Base-by-base conservation (phyloP, 306 rosid species). In the Sphenostylis stenocarpa region DNA sequence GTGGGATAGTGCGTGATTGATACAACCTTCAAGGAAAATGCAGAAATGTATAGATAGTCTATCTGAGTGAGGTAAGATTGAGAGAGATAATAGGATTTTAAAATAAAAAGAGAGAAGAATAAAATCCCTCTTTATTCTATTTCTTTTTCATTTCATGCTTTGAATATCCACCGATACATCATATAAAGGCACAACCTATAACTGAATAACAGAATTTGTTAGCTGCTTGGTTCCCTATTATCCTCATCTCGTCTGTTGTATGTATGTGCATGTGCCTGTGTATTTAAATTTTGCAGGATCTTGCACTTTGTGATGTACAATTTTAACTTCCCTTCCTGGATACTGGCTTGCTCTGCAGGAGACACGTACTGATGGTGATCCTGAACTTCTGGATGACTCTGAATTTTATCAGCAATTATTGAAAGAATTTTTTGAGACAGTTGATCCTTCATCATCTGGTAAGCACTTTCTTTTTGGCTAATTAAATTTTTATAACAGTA, bases 371-470 rank as follows among this genome's bases (percentile, higher is more conserved):
- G 91, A 81, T 53, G 91, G 87, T 41, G 96, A 94, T 48, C 86
- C 96, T 12, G 97, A 94, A 82, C 96, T 90, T 43, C 43, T 94
- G 70, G 97, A 94, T 24, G 97, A 94, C 84, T 85, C 92, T 0
- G 96, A 92, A 70, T 94, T 94, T 87, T 94, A 94, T 81, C 93
- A 88, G 90, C 97, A 94, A 48, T 81, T 94, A 74, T 76, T 92
- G 73, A 92, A 89, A 80, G 98, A 92, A 66, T 94, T 90, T 68
- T 89, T 94, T 39, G 97, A 92, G 91, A 86, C 89, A 3, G 78
- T 91, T 79, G 97, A 90, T 75, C 97, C 97, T 29, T 64, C 86
- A 78, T 85, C 97, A 53, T 90, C 88, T 53, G 96, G 95, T 94
- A 90, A 69, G 13, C 48, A 75, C 39, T 15, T 19, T 82, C 20